A percentile compares a stretch with the other conserved stretches of the same genome.
Conservation (phyloP, 805 yeast genomes). For the Lipomyces chichibuensis region DNA sequence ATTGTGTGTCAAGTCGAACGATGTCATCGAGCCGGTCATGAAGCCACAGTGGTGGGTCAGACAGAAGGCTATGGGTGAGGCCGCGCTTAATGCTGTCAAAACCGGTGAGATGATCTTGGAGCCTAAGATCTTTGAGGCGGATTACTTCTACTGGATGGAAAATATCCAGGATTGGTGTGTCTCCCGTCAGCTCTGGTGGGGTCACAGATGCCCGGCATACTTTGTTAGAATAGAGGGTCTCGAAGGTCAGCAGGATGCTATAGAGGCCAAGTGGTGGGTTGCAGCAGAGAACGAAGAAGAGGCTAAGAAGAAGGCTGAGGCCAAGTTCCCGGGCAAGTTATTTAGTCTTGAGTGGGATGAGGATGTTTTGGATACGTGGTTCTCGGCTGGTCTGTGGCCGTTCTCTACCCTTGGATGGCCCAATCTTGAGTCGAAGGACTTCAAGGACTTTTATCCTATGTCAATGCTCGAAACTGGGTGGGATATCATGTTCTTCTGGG, state of each 20-base stretch:
- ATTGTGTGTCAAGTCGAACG: slow-evolving; percentile 93
- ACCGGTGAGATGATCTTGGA: slow-evolving; percentile 77
- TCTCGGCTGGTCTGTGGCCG: slow-evolving; percentile 98
- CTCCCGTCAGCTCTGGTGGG: slow-evolving; percentile 94
- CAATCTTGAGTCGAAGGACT: slow-evolving; percentile 61
- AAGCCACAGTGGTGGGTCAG: slow-evolving; percentile 99
- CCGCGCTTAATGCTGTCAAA: slow-evolving; percentile 82
- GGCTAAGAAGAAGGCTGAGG: slow-evolving; percentile 78
- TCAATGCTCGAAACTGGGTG: slow-evolving; percentile 97
- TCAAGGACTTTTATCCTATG: slow-evolving; percentile 83
- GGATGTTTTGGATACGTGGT: slow-evolving; percentile 98
- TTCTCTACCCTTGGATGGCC: slow-evolving; percentile 98
- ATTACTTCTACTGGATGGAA: slow-evolving; percentile 93
- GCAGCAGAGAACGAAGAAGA: slow-evolving; percentile 84
- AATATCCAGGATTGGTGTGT: slow-evolving; percentile 99
- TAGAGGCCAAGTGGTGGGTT: slow-evolving; percentile 80
- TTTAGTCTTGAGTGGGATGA: slow-evolving; percentile 91
- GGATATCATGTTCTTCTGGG: slow-evolving; percentile 99
- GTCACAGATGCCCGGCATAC: slow-evolving; percentile 97
- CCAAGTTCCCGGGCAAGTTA: slow-evolving; percentile 68
- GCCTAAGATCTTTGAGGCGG: slow-evolving; percentile 89
- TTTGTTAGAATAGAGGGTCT: slow-evolving; percentile 79
- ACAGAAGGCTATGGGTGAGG: slow-evolving; percentile 84
- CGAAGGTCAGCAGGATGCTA: slow-evolving; percentile 55
- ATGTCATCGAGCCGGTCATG: slow-evolving; percentile 91